Evolutionary conservation across 345 rosid genomes (phyloP), one percentile per base, ranked within the genome.

Genomic region (Rhodomyrtus tomentosa): DNA sequence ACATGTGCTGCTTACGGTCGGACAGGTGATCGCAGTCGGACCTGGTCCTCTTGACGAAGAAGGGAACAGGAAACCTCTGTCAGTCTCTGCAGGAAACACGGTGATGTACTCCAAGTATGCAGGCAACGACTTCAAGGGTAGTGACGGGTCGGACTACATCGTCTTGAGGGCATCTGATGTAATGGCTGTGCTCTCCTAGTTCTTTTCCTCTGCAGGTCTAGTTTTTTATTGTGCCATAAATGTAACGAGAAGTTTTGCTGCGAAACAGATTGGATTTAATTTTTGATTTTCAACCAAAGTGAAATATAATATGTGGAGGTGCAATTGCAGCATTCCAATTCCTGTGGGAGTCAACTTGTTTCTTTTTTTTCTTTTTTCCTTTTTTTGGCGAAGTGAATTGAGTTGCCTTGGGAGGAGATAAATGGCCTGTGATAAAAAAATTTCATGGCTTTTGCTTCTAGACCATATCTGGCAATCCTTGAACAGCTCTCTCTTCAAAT

Each of bases 91-190:
- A 2, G 99, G 99, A 62, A 92, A 88, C 93, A 91, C 98, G 4
- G 98, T 98, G 54, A 87, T 98, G 84, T 95, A 92, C 92, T 93
- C 99, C 80, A 96, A 96, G 92, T 96, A 96, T 42, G 98, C 98
- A 1, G 99, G 99, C 27, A 96, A 93, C 52, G 99, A 95, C 87
- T 96, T 94, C 89, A 92, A 94, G 92, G 95, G 94, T 50, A 91
- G 83, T 50, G 98, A 98, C 50, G 99, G 96, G 16, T 62, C 92
- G 38, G 91, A 91, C 88, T 98, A 96, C 89, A 94, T 96, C 81
- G 99, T 95, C 25, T 88, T 98, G 13, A 93, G 94, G 90, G 96
- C 88, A 74, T 87, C 98, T 24, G 99, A 98, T 90, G 93, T 98
- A 42, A 95, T 98, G 96, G 99, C 99, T 10, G 90, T 95, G 73